Evolutionary conservation across 208 protist genomes (phyloP).

Genomic region (Wallacemonas rigidus): DNA sequence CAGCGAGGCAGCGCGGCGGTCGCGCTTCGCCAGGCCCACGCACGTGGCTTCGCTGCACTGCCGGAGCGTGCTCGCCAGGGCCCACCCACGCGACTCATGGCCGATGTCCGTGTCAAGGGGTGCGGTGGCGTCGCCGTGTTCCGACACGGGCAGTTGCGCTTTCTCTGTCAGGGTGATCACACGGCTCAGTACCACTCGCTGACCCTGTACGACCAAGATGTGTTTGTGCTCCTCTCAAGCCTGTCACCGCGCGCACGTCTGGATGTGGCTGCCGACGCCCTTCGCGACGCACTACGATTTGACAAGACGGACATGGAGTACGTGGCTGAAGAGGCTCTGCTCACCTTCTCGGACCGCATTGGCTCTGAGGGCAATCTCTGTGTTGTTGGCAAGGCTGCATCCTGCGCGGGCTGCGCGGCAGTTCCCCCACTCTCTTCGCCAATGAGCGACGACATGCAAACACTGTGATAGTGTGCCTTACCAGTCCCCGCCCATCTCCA

Average conservation of each 20-base stretch:
- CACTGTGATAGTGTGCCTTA: neutral
- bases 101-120: constrained; percentile 48
- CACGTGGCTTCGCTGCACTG: neutral
- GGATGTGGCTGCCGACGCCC: constrained; percentile 28
- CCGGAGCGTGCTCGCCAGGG: constrained; percentile 14
- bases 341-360: constrained; percentile 44
- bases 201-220: constrained; percentile 46
- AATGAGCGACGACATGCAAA: neutral
- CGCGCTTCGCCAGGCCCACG: constrained; percentile 17
- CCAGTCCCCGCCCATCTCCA: neutral
- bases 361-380: constrained; percentile 17
- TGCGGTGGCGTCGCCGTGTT: constrained; percentile 53
- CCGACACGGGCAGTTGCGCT: constrained; percentile 43
- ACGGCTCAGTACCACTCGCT: constrained; percentile 50
- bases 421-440: constrained; percentile 7
- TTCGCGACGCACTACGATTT: constrained; percentile 17
- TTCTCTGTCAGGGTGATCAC: constrained; percentile 64
- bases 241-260: constrained; percentile 12
- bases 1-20: constrained; percentile 46
- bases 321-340: constrained; percentile 77
- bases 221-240: constrained; percentile 59
- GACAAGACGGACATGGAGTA: constrained; percentile 66
- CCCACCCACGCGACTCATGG: constrained; percentile 18
- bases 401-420: neutral
- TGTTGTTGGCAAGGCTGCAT: constrained; percentile 7